Base-by-base conservation (phyloP, 495 filamentous ascomycete genomes). In the Hypoxylon fuscum region DNA sequence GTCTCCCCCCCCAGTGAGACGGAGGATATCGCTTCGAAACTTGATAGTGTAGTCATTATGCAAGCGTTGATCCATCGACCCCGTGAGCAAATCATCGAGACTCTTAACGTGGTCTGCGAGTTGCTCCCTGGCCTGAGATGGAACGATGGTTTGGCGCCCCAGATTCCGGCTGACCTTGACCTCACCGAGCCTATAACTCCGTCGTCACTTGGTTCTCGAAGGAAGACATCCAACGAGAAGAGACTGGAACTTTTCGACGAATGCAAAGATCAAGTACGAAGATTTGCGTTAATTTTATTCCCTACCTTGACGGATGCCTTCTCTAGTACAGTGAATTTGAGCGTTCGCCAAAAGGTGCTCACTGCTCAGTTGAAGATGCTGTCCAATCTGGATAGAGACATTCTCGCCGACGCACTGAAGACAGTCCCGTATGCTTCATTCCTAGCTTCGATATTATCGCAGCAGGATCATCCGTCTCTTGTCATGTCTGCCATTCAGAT, bases 11-110 rank as follows among this genome's bases (percentile, higher is more conserved):
- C 95, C 18, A 84, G 79, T 63, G 90, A 90, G 37, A 83, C 82
- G 4, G 91, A 96, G 14, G 89, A 94, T 70, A 82, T 91, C 25
- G 89, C 90, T n/a, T 85, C 83, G 20, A 96, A 95, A 75, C 92
- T 97, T 69, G 94, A 98, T 76, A 96, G 91, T 70, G 94, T 98
- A 22, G 86, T 99, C 44, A 93, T 98, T 74, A 98, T 99, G 96
- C 95, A 99, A 71, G 93, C 95, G 25, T 77, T 99, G 66, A 97
- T 99, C 50, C 96, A 98, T 69, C 86, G 93, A 29, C 95, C 95
- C n/a, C 86, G 92, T 40, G 95, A 99, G 68, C 96, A 98, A 72
- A 89, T 99, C 21, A 93, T 91, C 67, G 96, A 99, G 78, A 97
- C 96, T 3, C 84, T 99, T 53, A 97, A 97, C 73, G 93, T 99